phyloP scores from a whole-genome alignment of 441 rosid species.

The Sinapis alba region DNA sequence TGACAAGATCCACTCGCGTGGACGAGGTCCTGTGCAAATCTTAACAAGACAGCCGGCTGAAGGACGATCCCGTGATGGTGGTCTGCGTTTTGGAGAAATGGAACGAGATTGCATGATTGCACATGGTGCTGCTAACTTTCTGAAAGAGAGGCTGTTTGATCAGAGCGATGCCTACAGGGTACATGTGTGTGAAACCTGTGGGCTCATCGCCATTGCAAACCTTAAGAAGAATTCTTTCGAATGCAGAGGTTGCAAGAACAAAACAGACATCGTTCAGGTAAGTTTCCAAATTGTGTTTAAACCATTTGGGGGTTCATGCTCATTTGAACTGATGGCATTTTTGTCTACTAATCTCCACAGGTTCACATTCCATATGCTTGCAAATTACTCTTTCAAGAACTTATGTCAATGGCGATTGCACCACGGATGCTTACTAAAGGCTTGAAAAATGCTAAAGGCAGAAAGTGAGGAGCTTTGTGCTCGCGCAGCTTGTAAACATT shows the following conservation, averaged over 20 bases:
- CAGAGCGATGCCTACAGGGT: conserved; percentile 97
- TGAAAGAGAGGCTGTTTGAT: conserved; percentile 92
- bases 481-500: not conserved
- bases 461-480: conserved; percentile 49
- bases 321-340: not conserved
- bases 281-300: not conserved
- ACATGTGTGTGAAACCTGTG: conserved; percentile 89
- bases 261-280: conserved; percentile 92
- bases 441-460: conserved; percentile 49
- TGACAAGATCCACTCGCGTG: conserved; percentile 98
- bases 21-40: conserved; percentile 95
- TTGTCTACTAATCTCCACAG: conserved; percentile 37
- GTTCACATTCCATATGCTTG: conserved; percentile 91
- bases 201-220: conserved; percentile 91
- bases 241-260: conserved; percentile 98
- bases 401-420: conserved; percentile 98
- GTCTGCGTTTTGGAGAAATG: conserved; percentile 98
- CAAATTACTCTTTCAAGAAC: conserved; percentile 93
- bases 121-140: conserved; percentile 92
- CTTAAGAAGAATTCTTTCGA: conserved; percentile 95
- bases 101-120: conserved; percentile 96
- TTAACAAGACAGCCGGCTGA: conserved; percentile 97
- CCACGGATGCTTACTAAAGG: conserved; percentile 93
- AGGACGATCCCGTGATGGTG: conserved; percentile 97
- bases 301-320: not conserved